Base-by-base conservation (phyloP, 1,284 basidiomycete species). In the Cutaneotrichosporon arboriforme region DNA sequence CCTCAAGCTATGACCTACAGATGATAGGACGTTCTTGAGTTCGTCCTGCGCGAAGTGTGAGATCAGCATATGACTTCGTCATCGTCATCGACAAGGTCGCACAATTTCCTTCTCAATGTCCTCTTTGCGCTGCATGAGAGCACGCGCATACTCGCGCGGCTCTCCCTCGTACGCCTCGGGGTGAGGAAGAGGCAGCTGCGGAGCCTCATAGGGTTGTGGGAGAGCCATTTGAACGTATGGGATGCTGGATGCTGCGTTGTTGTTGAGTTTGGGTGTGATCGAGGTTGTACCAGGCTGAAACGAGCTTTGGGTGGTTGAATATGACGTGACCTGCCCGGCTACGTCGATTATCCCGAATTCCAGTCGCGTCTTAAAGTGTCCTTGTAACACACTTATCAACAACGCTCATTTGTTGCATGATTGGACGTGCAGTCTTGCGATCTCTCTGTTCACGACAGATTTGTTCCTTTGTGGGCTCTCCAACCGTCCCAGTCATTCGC, bases 91-190 rank as follows among this genome's bases (percentile, higher is more conserved):
- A n/a, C 9, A 8, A 15, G 14, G 52, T 38, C 69, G 43, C 49
- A 70, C 73, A 36, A 75, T 74, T 55, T 73, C 69, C 37, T 58
- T 58, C 50, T 75, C 70, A 23, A 75, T 72, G 35, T 68, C 70
- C 39, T 73, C 70, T 51, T 70, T 73, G 17, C 68, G 57, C 59
- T 72, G 61, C 66, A 74, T 73, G 22, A 75, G 58, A 3, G 68
- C 69, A 15, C 64, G 52, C 4, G 72, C 73, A 54, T 69, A 70
- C 49, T 73, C 69, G 41, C 72, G 54, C 22, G 69, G 68, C 48
- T 73, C 71, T 42, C 59, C 69, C 13, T 55, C 50, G 54, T 73
- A 73, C 10, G 70, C 70, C 23, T 69, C 67, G 2, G 68, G 64
- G 43, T 71, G 63, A 1, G 70, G 70, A 1, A 73, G 57, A 4